Conservation (phyloP, 768 basidiomycete species). For the Daedaleopsis sinensis region DNA sequence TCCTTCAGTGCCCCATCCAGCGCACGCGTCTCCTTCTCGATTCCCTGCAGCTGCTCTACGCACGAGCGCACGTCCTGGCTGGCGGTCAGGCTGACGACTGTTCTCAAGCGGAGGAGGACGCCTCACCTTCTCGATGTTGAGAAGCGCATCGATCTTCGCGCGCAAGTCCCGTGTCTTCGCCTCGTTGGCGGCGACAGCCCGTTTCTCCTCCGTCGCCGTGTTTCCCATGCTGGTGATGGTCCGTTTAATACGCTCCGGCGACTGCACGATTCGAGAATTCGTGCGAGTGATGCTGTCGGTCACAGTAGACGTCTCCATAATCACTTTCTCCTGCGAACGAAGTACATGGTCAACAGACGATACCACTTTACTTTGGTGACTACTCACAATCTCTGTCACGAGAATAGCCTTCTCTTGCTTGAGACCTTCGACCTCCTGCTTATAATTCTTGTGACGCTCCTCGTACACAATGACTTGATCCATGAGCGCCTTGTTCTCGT, state of each 20-base stretch:
- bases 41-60: conserved; percentile 74
- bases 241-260: conserved; percentile 86
- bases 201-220: conserved; percentile 72
- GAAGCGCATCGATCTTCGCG: conserved; percentile 68
- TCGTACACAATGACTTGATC: conserved; percentile 72
- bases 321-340: conserved; percentile 55
- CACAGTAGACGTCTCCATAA: conserved; percentile 59
- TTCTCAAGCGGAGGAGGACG: background rate
- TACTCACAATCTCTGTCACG: conserved; percentile 62
- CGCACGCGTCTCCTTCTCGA: conserved; percentile 65
- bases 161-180: conserved; percentile 78
- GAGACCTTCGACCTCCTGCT: conserved; percentile 68
- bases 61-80: conserved; percentile 69
- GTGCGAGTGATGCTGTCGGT: conserved; percentile 66
- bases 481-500: conserved; percentile 63
- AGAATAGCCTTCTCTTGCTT: conserved; percentile 71
- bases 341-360: background rate
- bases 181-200: conserved; percentile 62
- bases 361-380: no score
- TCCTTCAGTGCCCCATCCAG: conserved; percentile 71
- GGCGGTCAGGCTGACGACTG: background rate
- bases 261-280: conserved; percentile 82
- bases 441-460: conserved; percentile 57
- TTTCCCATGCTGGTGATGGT: conserved; percentile 78
- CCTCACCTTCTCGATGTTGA: conserved; percentile 73